Conservation (phyloP, 2,329 filamentous ascomycete genomes). For the Colletotrichum filicis region DNA sequence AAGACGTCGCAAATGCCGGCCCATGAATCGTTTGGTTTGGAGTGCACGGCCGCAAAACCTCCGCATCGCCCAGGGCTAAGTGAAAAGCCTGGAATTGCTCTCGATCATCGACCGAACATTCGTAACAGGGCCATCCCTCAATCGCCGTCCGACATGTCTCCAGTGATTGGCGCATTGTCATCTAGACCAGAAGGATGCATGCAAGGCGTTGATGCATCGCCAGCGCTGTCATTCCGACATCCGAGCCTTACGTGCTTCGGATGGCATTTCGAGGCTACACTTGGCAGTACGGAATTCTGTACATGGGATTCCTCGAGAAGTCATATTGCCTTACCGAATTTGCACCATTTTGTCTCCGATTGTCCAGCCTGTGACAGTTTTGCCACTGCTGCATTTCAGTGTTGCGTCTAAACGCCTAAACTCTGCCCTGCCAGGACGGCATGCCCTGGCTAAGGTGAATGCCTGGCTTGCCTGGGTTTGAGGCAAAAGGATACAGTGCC, state of each 20-base stretch:
- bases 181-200: too few relatives aligned
- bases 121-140: not conserved
- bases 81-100: not conserved
- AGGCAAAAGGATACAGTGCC: not conserved
- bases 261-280: not conserved
- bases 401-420: not conserved
- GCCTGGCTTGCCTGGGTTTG: not conserved
- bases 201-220: not conserved
- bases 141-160: conserved; percentile 6
- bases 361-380: not conserved
- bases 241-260: not conserved
- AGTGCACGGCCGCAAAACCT: conserved; percentile 19
- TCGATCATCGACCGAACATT: not conserved
- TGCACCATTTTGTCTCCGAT: not conserved
- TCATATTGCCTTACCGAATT: not conserved
- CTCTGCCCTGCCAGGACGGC: not conserved
- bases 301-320: not conserved
- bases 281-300: not conserved
- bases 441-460: not conserved
- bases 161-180: conserved; percentile 5
- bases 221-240: not conserved
- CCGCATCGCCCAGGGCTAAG: not conserved
- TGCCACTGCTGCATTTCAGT: not conserved
- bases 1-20: conserved; percentile 11
- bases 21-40: conserved; percentile 27